Conservation (phyloP, 176 grass and related monocot genomes). For the maize (Zea mays) region DNA sequence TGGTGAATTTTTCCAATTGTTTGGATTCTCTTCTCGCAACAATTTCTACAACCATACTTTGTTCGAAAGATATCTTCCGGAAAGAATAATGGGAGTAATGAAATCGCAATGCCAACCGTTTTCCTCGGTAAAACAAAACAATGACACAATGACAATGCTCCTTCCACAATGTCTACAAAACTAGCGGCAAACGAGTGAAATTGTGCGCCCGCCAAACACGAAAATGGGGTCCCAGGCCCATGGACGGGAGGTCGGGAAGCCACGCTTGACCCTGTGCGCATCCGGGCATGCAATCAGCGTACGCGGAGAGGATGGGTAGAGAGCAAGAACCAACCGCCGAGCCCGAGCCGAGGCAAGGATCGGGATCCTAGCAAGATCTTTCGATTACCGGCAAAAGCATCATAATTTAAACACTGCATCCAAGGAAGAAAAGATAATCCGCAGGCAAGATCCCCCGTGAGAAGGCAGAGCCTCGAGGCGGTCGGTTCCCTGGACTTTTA, state of each 20-base stretch:
- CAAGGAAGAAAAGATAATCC: not conserved
- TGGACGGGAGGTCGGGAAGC: not conserved
- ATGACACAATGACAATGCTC: not conserved
- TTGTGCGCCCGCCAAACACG: not conserved
- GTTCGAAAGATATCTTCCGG: not conserved
- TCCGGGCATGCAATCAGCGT: not conserved
- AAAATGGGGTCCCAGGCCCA: not conserved
- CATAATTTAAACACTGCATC: not conserved
- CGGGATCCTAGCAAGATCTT: slow-evolving; percentile 26
- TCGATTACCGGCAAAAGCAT: not conserved
- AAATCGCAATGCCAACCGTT: not conserved
- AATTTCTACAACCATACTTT: not conserved
- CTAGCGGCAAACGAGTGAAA: not conserved
- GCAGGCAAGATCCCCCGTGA: not conserved
- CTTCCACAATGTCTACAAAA: not conserved
- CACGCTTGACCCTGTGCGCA: not conserved
- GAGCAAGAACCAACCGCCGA: not conserved
- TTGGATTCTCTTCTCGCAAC: not conserved
- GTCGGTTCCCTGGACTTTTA: slow-evolving; percentile 23
- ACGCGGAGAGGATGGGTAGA: not conserved
- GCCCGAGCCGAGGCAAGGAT: not conserved
- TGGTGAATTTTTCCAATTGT: too few relatives aligned
- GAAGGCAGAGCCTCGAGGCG: not conserved
- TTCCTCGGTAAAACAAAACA: slow-evolving; percentile 28
- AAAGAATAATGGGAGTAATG: not conserved